Conservation (phyloP, 106 monocot species). For the Acorus calamus region DNA sequence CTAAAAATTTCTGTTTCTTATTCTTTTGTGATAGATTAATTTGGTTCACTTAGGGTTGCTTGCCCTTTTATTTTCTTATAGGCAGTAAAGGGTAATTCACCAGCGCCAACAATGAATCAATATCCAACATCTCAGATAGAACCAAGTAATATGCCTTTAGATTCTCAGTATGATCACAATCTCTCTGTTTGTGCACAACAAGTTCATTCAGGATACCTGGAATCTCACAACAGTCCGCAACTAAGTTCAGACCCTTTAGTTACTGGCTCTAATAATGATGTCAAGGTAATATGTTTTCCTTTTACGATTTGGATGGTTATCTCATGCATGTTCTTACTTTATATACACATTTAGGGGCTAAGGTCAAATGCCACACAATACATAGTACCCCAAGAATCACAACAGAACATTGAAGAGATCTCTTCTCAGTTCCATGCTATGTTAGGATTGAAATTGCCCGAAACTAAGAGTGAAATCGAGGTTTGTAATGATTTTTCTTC, state of each 20-base stretch:
- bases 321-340: neutral
- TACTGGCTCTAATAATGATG: slow-evolving; percentile 21
- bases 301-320: neutral
- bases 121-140: slow-evolving; percentile 27
- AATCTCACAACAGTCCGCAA: slow-evolving; percentile 15
- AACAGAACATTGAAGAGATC: slow-evolving; percentile 15
- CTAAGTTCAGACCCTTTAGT: slow-evolving; percentile 14
- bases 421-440: slow-evolving; percentile 19
- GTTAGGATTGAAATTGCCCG: slow-evolving; percentile 16
- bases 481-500: slow-evolving; percentile 16
- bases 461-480: slow-evolving; percentile 30
- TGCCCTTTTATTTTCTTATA: slow-evolving; percentile 6
- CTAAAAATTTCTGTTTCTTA: too few relatives aligned
- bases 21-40: too few relatives aligned
- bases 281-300: slow-evolving; percentile 12
- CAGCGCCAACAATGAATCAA: slow-evolving; percentile 26
- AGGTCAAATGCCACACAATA: slow-evolving; percentile 26
- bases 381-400: slow-evolving; percentile 16
- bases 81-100: slow-evolving; percentile 24
- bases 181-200: slow-evolving; percentile 23
- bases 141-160: slow-evolving; percentile 24
- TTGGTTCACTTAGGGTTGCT: too few relatives aligned
- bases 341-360: slow-evolving; percentile 28
- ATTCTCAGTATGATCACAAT: slow-evolving; percentile 28
- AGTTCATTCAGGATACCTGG: slow-evolving; percentile 26